Evolutionary conservation across 2,329 filamentous ascomycete genomes (phyloP).

Genomic region (Phyllosticta ampelicida): DNA sequence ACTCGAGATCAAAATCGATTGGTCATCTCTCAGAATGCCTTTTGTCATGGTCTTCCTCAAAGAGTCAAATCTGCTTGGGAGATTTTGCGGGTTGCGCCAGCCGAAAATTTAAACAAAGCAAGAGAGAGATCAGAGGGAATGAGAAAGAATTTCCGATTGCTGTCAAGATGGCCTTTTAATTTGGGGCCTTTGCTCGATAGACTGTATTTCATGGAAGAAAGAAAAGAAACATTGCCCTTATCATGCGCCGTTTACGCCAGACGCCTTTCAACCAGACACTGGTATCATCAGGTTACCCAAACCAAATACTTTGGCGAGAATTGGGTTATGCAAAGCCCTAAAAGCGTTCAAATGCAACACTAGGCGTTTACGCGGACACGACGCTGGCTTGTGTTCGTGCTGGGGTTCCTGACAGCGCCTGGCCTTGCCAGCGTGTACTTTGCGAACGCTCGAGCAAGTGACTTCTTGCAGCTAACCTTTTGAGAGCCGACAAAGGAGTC

Average conservation of each 20-base stretch:
- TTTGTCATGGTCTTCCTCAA: neutral
- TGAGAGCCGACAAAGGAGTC: conserved; percentile 94
- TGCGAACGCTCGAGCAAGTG: conserved; percentile 83
- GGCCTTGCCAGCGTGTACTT: conserved; percentile 59
- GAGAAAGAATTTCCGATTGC: neutral
- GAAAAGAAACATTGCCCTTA: neutral
- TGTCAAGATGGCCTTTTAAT: neutral
- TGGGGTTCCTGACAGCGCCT: conserved; percentile 26
- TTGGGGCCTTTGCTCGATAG: neutral
- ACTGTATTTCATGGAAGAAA: neutral
- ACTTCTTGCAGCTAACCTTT: conserved; percentile 97
- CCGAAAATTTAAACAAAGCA: neutral
- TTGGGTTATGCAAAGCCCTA: neutral
- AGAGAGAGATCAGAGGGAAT: neutral
- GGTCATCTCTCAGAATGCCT: neutral
- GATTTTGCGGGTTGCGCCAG: neutral
- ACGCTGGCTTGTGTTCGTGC: neutral
- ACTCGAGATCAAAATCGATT: neutral
- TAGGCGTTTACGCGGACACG: conserved; percentile 4
- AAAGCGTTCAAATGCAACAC: neutral
- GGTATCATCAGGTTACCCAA: neutral
- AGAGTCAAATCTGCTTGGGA: neutral
- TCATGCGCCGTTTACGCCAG: neutral
- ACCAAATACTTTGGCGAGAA: neutral
- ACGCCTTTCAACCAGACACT: neutral